Conservation (phyloP, 139 green algal genomes). For the Dunaliella sp. region DNA sequence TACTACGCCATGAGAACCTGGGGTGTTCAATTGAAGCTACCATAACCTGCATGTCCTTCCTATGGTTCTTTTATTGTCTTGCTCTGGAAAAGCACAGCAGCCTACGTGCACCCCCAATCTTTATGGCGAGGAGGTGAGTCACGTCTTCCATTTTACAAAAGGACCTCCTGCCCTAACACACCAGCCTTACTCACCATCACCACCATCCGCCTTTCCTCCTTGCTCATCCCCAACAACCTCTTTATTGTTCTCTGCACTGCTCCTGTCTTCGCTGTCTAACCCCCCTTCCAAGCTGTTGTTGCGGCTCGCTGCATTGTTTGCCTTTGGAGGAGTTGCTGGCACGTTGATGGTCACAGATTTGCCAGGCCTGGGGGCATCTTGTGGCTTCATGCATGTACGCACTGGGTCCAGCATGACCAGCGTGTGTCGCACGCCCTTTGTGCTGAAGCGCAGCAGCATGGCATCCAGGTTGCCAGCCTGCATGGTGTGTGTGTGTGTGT, state of each 20-base stretch:
- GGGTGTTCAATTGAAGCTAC: no score
- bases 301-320: neutral
- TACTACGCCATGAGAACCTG: no score
- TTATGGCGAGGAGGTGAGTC: no score
- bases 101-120: no score
- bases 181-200: neutral
- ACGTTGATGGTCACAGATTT: neutral
- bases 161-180: no score
- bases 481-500: neutral
- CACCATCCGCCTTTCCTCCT: neutral
- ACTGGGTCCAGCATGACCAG: neutral
- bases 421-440: conserved; percentile 4
- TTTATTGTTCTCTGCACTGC: neutral
- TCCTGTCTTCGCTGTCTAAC: neutral
- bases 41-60: no score
- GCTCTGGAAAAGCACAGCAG: no score
- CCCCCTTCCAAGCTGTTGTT: neutral
- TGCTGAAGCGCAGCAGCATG: neutral
- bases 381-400: neutral
- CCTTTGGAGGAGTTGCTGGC: neutral
- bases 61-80: no score
- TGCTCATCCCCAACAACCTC: neutral
- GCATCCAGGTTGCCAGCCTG: conserved; percentile 4
- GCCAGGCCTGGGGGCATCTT: neutral
- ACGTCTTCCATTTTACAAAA: no score